Evolutionary conservation across 2,329 filamentous ascomycete genomes (phyloP), one percentile per base, ranked within the genome.

Genomic region (Fusarium circinatum): DNA sequence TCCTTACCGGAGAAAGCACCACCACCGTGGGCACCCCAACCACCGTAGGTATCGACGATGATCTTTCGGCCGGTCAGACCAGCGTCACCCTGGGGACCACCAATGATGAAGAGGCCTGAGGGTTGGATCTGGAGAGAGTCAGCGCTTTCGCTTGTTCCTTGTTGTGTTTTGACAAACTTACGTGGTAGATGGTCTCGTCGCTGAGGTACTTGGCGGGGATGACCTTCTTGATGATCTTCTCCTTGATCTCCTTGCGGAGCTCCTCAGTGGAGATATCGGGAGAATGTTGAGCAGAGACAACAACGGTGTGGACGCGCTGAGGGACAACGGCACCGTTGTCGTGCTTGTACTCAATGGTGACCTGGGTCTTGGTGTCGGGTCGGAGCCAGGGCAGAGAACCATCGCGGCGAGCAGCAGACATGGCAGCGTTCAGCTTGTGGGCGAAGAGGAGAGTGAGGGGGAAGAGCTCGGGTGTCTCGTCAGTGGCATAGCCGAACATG

Each of bases 1-100:
- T 99, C 96, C 93, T 99, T 99, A 82, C 96, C 96, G 81, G 96
- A 98, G 93, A 99, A 99, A 85, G 96, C 96, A 93, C 96, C 96
- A 89, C 96, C 96, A 90, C 96, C 96, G 90, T 99, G 96, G 80
- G 96, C 96, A 88, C 96, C 96, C 96, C 96, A 98, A 82, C 96
- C 96, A 89, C 96, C 96, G 88, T 99, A 99, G 85, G 96, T 98
- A 88, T 99, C 96, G 84, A 99, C 96, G 78, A 98, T 92, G 91
- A 99, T 99, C 92, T 99, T 99, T 83, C 96, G 95, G 85, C 96
- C 96, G 76, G 96, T 99, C 76, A 99, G 90, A 91, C 96, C 96
- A 81, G 96, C 96, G 81, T 99, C 96, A 91, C 96, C 96, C 89
- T 99, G 96, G 79, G 96, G 96, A 80, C 96, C 96, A 89, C 96